These are phyloP conservation scores for Tetrahymena thermophila DNA, from an alignment of 73 alveolate species.

Conservation along the genomic window DNA sequence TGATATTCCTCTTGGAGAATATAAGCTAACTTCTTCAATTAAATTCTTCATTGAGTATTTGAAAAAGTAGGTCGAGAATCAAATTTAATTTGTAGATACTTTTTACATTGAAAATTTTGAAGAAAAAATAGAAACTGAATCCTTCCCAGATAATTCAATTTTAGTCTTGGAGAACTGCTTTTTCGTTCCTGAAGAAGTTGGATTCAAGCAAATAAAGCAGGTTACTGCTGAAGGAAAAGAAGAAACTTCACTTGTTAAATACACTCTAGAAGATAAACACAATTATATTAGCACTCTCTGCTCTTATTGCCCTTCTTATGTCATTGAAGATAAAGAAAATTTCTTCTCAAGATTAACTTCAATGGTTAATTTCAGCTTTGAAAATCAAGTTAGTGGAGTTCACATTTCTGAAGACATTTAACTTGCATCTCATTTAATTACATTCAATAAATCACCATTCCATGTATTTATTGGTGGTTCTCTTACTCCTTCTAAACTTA, in stretches of 20 bases:
- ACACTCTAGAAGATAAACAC: slow-evolving; percentile 12
- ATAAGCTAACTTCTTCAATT: slow-evolving; percentile 40
- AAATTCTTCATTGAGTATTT: slow-evolving; percentile 36
- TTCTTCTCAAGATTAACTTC: slow-evolving; percentile 35
- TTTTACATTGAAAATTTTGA: slow-evolving; percentile 31
- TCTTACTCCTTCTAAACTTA: slow-evolving; percentile 6
- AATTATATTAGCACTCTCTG: slow-evolving; percentile 7
- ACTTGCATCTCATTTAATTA: slow-evolving; percentile 9
- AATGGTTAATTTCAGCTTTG: slow-evolving; percentile 10
- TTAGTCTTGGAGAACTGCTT: slow-evolving; percentile 33
- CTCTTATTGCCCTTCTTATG: slow-evolving; percentile 21
- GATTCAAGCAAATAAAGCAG: not conserved
- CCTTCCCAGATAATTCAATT: slow-evolving; percentile 26
- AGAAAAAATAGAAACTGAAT: slow-evolving; percentile 33
- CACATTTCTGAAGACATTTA: slow-evolving; percentile 12
- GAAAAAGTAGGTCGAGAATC: slow-evolving; percentile 26
- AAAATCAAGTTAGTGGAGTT: slow-evolving; percentile 10
- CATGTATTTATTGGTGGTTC: slow-evolving; percentile 21
- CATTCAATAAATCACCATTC: not conserved
- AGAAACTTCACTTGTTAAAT: slow-evolving; percentile 1
- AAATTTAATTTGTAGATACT: slow-evolving; percentile 27
- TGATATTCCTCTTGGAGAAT: slow-evolving; percentile 38
- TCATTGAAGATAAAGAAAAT: slow-evolving; percentile 33
- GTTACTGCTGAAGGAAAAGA: not conserved
- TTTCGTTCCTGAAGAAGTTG: slow-evolving; percentile 35